Base-by-base conservation (phyloP, 2,329 filamentous ascomycete species). In the Aspergillus caelatus region DNA sequence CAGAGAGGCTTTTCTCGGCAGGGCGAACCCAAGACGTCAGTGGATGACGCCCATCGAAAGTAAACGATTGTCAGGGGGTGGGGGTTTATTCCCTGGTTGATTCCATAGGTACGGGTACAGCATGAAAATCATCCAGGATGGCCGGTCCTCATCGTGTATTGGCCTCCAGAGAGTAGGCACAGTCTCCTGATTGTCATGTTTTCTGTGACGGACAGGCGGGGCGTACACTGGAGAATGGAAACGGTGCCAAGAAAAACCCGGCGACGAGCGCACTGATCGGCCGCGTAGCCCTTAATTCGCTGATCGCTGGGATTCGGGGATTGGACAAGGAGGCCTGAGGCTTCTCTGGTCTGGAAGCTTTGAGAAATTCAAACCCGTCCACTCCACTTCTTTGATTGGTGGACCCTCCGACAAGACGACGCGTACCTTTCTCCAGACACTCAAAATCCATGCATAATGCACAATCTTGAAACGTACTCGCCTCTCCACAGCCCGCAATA, bases 61-160 rank as follows among this genome's bases (percentile, higher is more conserved):
- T 54, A 48, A 60, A 34, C 55, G 69, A 73, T 71, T 66, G 66
- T 73, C 71, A 74, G 72, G 71, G 68, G 68, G 50, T 26, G 50
- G 50, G 6, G 8, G 23, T 12, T 4, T 43, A n/a, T 52, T 39
- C 39, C 28, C 16, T 58, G 52, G 52, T 36, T 56, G 34, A 23
- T 26, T 39, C 52, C 21, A 23, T 55, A 28, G 19, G 52, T 55
- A 36, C 26, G 26, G 26, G 34, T 10, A 26, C 3, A 26, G 32
- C 14, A 45, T 50, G 57, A 58, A 58, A 16, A 46, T 50, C 45
- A 45, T 3, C 28, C 14, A 36, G 19, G 21, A 46, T 50, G 30
- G 16, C 26, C 10, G 12, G 39, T 21, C 41, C 30, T 46, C 21
- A n/a, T 52, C 26, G 28, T 50, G 41, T n/a, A 48, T 58, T 46